A percentile compares a stretch with the other conserved stretches of the same genome.
Evolutionary conservation across 441 rosid genomes (phyloP).

Genomic region (Jatropha multifida): DNA sequence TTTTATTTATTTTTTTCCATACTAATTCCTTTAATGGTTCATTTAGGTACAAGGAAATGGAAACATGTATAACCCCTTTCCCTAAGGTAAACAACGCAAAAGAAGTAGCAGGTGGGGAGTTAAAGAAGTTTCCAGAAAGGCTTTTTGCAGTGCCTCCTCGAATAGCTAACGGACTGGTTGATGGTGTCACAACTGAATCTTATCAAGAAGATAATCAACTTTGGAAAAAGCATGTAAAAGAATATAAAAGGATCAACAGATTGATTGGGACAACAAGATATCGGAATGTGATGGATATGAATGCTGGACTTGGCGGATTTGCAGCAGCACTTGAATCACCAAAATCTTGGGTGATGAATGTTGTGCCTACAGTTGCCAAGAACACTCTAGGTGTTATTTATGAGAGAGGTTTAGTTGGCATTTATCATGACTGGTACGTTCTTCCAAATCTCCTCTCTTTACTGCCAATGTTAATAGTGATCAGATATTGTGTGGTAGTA

Average conservation of each 20-base stretch:
- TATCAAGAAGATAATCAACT: conserved; percentile 65
- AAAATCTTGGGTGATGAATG: conserved; percentile 98
- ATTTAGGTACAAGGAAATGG: conserved; percentile 76
- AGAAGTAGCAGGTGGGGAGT: conserved; percentile 80
- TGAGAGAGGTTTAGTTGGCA: conserved; percentile 88
- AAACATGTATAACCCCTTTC: conserved; percentile 62
- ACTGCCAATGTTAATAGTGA: background rate
- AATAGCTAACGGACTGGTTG: conserved; percentile 56
- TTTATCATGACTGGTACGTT: conserved; percentile 89
- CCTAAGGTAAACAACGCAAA: conserved; percentile 59
- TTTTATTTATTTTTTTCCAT: background rate
- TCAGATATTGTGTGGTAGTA: background rate
- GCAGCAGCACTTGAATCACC: conserved; percentile 92
- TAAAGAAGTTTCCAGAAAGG: conserved; percentile 84
- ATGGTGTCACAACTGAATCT: conserved; percentile 53
- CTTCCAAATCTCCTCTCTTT: conserved; percentile 12
- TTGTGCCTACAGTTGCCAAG: conserved; percentile 67
- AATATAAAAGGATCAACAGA: conserved; percentile 64
- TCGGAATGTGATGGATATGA: conserved; percentile 93
- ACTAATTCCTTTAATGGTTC: conserved; percentile 11
- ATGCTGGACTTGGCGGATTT: conserved; percentile 92
- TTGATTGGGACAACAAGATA: conserved; percentile 77
- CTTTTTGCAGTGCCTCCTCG: conserved; percentile 76
- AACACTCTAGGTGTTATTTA: conserved; percentile 82
- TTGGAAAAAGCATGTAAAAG: conserved; percentile 75